Conservation (phyloP, 73 alveolate species). For the Tetrahymena elliotti region DNA sequence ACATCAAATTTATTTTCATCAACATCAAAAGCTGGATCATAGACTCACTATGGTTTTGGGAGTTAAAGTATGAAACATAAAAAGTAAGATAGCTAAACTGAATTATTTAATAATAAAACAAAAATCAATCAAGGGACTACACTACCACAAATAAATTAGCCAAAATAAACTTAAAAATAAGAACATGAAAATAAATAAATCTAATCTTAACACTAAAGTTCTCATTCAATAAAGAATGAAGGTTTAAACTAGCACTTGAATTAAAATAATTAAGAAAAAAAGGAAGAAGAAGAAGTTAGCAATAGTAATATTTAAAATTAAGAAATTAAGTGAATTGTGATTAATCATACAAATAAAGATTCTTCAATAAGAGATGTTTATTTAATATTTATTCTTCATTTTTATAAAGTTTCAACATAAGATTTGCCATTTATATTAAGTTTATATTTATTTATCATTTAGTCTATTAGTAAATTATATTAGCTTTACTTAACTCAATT, state of each 20-base stretch:
- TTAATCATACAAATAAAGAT: no score
- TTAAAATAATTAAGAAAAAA: neutral
- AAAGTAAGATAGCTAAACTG: neutral
- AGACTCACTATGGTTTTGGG: neutral
- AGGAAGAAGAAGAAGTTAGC: neutral
- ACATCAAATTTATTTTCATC: neutral
- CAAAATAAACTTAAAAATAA: neutral
- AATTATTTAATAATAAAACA: neutral
- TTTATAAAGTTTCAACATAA: no score
- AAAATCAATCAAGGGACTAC: neutral
- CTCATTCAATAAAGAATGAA: neutral
- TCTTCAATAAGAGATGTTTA: no score
- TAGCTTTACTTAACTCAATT: no score
- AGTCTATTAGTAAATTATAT: no score
- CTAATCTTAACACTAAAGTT: neutral
- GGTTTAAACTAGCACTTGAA: neutral
- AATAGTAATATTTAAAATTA: neutral
- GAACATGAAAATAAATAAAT: neutral
- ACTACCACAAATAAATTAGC: neutral
- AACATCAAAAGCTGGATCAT: neutral
- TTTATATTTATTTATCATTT: no score
- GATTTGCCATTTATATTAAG: no score
- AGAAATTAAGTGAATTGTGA: neutral
- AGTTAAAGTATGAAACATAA: neutral
- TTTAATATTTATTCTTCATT: no score